phyloP scores from a whole-genome alignment of 495 filamentous ascomycete genomes.

The Penicillium verhagenii region DNA sequence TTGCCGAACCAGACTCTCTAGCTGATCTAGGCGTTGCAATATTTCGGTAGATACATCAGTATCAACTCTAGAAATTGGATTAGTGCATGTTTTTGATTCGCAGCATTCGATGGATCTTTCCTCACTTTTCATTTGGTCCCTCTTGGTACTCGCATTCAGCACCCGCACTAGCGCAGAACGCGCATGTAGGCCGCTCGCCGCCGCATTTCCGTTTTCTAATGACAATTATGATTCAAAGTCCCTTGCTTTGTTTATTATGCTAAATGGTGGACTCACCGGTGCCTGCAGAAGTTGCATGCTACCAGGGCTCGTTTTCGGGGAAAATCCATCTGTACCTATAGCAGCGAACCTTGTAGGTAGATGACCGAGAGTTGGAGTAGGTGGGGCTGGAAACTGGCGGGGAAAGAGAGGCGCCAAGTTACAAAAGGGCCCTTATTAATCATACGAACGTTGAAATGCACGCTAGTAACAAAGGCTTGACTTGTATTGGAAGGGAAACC shows the following conservation, averaged over 20 bases:
- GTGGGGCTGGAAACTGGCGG: neutral
- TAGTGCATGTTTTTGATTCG: too few species aligned
- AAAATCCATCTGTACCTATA: conserved; percentile 11
- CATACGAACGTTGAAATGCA: neutral
- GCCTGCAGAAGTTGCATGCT: conserved; percentile 23
- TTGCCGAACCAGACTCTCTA: conserved; percentile 9
- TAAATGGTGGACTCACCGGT: neutral
- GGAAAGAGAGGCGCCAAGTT: neutral
- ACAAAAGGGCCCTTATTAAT: conserved; percentile 1
- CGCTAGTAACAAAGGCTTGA: neutral
- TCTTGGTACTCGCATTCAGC: conserved; percentile 23
- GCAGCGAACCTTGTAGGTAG: too few species aligned
- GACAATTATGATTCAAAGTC: neutral
- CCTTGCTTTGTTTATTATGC: neutral
- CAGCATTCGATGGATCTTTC: neutral
- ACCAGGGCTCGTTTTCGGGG: conserved; percentile 21
- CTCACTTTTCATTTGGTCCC: conserved; percentile 15
- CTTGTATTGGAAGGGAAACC: neutral
- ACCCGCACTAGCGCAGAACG: conserved; percentile 16
- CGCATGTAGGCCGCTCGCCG: conserved; percentile 19
- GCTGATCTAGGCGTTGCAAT: conserved; percentile 5
- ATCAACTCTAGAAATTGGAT: neutral
- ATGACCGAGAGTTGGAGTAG: neutral
- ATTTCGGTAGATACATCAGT: neutral
- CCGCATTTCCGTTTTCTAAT: conserved; percentile 22